Conservation (phyloP, 1,284 basidiomycete genomes). For the Malassezia pachydermatis region DNA sequence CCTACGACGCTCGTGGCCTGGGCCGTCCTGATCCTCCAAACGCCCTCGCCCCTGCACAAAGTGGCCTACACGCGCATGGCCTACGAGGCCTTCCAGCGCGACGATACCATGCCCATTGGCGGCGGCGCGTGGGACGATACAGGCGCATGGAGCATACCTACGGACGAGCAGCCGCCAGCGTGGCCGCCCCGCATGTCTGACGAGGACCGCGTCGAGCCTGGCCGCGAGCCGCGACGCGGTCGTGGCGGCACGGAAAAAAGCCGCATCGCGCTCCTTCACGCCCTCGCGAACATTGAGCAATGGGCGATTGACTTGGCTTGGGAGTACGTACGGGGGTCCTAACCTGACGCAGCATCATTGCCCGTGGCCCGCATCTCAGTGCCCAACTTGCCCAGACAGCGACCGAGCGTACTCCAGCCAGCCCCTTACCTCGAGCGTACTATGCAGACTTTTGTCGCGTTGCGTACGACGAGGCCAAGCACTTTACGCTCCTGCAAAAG, state of each 20-base stretch:
- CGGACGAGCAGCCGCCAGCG: conserved; percentile 54
- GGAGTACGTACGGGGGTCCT: conserved; percentile 23
- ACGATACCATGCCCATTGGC: conserved; percentile 61
- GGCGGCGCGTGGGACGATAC: conserved; percentile 29
- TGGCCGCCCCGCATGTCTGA: conserved; percentile 56
- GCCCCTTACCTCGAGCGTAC: conserved; percentile 38
- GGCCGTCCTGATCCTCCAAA: conserved; percentile 65
- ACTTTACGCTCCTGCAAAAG: conserved; percentile 51
- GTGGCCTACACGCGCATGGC: conserved; percentile 63
- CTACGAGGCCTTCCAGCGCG: conserved; percentile 61
- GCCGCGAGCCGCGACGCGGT: conserved; percentile 56
- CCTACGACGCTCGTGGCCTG: conserved; percentile 59
- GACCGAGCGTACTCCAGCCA: background rate
- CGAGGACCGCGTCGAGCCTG: conserved; percentile 57
- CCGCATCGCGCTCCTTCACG: conserved; percentile 65
- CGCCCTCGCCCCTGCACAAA: conserved; percentile 61
- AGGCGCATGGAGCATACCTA: conserved; percentile 23
- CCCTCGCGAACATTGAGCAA: conserved; percentile 79
- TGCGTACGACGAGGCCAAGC: conserved; percentile 70
- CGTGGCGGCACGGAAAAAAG: conserved; percentile 56
- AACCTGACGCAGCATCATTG: conserved; percentile 63
- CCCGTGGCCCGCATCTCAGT: conserved; percentile 50
- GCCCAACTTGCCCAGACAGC: conserved; percentile 18
- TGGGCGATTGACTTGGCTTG: conserved; percentile 58
- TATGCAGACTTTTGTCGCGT: conserved; percentile 49